Evolutionary conservation across 257 asterid species (phyloP).

Genomic region (Solanum phureja): DNA sequence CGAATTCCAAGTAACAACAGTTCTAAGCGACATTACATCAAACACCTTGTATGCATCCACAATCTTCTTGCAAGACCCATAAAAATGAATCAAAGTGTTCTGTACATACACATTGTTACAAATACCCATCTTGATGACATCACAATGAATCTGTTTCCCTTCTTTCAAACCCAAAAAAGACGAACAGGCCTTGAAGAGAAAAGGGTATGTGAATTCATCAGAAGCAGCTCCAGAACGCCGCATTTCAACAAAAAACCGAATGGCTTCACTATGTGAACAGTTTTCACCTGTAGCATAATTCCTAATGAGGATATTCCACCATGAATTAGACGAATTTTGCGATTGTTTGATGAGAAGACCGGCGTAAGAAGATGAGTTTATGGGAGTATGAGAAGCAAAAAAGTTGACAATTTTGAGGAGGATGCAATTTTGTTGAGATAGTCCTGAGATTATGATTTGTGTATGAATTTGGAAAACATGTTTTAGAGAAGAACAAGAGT

Average conservation of each 20-base stretch:
- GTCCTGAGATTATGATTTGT: constrained; percentile 22
- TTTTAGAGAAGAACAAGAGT: constrained; percentile 16
- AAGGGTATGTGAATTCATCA: constrained; percentile 58
- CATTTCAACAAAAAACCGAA: constrained; percentile 36
- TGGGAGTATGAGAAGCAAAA: constrained; percentile 18
- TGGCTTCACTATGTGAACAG: constrained; percentile 24
- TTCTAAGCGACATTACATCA: constrained; percentile 48
- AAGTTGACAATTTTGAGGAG: constrained; percentile 23
- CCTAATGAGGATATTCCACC: constrained; percentile 48
- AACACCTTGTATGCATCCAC: constrained; percentile 43
- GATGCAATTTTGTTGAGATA: constrained; percentile 10
- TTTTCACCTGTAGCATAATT: constrained; percentile 31
- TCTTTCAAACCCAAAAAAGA: constrained; percentile 36
- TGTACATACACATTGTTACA: constrained; percentile 46
- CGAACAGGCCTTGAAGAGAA: constrained; percentile 52
- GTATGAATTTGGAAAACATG: constrained; percentile 37
- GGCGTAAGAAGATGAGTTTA: constrained; percentile 19
- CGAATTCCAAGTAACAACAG: constrained; percentile 68
- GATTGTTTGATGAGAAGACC: constrained; percentile 10
- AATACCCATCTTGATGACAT: constrained; percentile 49
- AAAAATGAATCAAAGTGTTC: constrained; percentile 46
- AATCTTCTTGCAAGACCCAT: constrained; percentile 48
- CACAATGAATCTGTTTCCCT: constrained; percentile 60
- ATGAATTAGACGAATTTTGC: not conserved
- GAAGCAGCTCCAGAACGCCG: constrained; percentile 38